These are phyloP conservation scores for Hansenula lynferdii DNA, from an alignment of 1,139 yeast species.

Conservation along the genomic window DNA sequence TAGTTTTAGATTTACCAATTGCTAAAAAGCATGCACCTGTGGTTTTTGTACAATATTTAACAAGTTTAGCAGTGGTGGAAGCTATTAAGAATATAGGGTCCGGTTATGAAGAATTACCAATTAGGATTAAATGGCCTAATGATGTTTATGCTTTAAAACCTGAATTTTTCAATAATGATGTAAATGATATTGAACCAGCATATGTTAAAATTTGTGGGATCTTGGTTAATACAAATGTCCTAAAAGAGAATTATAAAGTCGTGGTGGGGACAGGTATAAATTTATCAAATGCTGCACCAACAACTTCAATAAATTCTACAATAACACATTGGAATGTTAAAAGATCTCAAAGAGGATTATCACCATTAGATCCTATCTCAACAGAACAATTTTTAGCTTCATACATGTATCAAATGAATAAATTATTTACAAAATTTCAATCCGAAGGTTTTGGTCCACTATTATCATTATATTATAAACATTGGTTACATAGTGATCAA, in stretches of 20 bases:
- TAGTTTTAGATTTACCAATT: constrained; percentile 57
- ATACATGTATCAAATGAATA: constrained; percentile 61
- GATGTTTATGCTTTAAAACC: constrained; percentile 80
- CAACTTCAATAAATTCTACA: constrained; percentile 78
- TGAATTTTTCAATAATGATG: constrained; percentile 33
- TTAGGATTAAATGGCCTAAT: constrained; percentile 94
- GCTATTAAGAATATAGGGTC: constrained; percentile 63
- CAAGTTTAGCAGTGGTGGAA: constrained; percentile 79
- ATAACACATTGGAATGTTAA: constrained; percentile 53
- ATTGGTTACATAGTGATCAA: constrained; percentile 85
- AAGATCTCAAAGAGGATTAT: constrained; percentile 36
- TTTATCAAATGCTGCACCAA: constrained; percentile 82
- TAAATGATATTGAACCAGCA: constrained; percentile 37
- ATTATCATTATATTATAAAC: constrained; percentile 66
- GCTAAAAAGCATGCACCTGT: constrained; percentile 36
- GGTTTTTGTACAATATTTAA: constrained; percentile 82
- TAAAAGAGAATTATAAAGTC: constrained; percentile 51
- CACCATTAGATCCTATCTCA: constrained; percentile 43
- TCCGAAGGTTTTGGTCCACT: constrained; percentile 65
- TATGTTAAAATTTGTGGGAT: constrained; percentile 83
- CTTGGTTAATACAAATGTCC: constrained; percentile 70
- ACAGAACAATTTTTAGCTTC: constrained; percentile 69
- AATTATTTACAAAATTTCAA: constrained; percentile 53
- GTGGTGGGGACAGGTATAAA: constrained; percentile 88
- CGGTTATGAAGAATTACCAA: constrained; percentile 72